Evolutionary conservation across 768 basidiomycete species (phyloP).

Genomic region (Lactarius hengduanensis): DNA sequence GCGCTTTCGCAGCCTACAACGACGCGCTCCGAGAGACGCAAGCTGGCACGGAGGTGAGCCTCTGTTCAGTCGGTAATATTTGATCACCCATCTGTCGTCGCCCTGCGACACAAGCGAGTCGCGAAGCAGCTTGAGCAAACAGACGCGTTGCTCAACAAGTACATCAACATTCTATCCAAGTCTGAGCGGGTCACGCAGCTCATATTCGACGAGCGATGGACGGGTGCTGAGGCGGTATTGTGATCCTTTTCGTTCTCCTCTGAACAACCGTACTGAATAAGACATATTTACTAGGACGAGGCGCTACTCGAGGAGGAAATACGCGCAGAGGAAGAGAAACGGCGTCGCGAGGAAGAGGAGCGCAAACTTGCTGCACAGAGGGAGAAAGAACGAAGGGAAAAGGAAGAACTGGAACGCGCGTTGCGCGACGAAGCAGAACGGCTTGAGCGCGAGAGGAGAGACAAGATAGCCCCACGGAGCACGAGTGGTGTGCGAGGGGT

Average conservation of each 20-base stretch:
- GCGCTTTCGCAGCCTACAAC: constrained; percentile 64
- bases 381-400: constrained; percentile 51
- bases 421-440: constrained; percentile 44
- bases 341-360: constrained; percentile 38
- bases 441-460: constrained; percentile 47
- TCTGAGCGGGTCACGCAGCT: constrained; percentile 67
- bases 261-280: constrained; percentile 3
- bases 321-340: constrained; percentile 42
- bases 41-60: constrained; percentile 66
- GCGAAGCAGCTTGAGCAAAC: constrained; percentile 68
- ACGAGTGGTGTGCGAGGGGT: constrained; percentile 67
- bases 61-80: neutral
- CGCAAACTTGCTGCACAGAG: constrained; percentile 33
- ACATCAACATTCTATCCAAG: constrained; percentile 63
- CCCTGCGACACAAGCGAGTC: constrained; percentile 45
- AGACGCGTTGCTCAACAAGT: constrained; percentile 71
- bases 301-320: constrained; percentile 47
- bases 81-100: neutral
- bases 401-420: constrained; percentile 47
- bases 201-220: constrained; percentile 75
- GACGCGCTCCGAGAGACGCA: constrained; percentile 63
- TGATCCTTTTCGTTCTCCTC: neutral
- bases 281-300: constrained; percentile 52
- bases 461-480: constrained; percentile 32
- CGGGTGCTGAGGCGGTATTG: constrained; percentile 68